Conservation (phyloP, 345 rosid species). For the Dipteronia dyeriana region DNA sequence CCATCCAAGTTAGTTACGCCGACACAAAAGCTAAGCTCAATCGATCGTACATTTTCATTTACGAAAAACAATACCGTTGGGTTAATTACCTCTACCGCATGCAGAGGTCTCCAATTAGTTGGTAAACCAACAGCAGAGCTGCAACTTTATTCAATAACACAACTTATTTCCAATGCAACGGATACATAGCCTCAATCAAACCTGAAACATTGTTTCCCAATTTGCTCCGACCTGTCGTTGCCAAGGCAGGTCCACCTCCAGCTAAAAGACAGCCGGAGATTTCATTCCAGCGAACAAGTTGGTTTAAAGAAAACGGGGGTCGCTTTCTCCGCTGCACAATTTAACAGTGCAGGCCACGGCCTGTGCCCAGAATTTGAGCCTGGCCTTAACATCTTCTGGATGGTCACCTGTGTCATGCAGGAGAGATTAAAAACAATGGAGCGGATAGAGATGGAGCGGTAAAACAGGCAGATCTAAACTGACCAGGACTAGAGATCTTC, state of each 20-base stretch:
- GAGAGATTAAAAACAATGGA: conserved; percentile 18
- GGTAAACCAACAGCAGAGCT: conserved; percentile 40
- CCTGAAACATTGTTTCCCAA: conserved; percentile 44
- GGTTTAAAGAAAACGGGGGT: too few relatives aligned
- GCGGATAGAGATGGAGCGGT: too few relatives aligned
- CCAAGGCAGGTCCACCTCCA: conserved; percentile 41
- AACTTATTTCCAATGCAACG: conserved; percentile 16
- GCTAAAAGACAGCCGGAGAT: conserved; percentile 38
- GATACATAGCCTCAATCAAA: conserved; percentile 54
- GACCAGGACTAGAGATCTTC: conserved; percentile 98
- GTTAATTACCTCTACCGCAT: conserved; percentile 73
- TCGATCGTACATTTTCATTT: conserved; percentile 9
- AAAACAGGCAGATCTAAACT: conserved; percentile 11
- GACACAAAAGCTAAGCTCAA: neutral
- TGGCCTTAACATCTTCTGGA: conserved; percentile 98
- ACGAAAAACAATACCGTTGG: conserved; percentile 38
- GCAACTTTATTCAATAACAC: conserved; percentile 28
- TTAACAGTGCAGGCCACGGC: conserved; percentile 93
- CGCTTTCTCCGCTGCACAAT: conserved; percentile 73
- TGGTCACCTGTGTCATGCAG: conserved; percentile 60
- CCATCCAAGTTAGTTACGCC: conserved; percentile 24
- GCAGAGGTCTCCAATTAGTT: conserved; percentile 58
- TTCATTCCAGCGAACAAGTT: conserved; percentile 49
- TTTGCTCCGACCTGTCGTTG: conserved; percentile 15
- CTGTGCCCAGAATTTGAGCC: conserved; percentile 96